phyloP scores from a whole-genome alignment of 164 flowering plant species.

The Cinnamomum micranthum region DNA sequence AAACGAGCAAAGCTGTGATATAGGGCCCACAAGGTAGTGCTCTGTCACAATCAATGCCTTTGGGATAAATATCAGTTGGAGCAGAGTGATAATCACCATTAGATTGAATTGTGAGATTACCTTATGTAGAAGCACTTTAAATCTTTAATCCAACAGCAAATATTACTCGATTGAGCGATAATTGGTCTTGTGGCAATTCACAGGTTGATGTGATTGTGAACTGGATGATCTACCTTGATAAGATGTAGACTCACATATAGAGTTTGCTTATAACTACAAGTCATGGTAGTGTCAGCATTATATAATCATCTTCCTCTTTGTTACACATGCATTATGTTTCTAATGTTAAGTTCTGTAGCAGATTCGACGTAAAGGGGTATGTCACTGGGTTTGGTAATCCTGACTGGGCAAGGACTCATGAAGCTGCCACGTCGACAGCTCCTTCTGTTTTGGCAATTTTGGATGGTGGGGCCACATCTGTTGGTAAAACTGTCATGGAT shows the following conservation, averaged over 20 bases:
- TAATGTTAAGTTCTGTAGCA: conserved; percentile 21
- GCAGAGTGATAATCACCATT: too few relatives aligned
- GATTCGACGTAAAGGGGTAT: conserved; percentile 85
- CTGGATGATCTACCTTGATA: too few relatives aligned
- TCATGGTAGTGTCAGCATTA: background rate
- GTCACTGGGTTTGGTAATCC: conserved; percentile 93
- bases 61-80: too few relatives aligned
- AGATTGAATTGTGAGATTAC: too few relatives aligned
- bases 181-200: background rate
- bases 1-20: too few relatives aligned
- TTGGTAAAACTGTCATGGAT: conserved; percentile 95
- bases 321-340: background rate
- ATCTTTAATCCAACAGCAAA: background rate
- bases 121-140: background rate
- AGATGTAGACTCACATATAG: too few relatives aligned
- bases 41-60: too few relatives aligned
- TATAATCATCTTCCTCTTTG: background rate
- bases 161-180: background rate
- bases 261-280: background rate
- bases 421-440: conserved; percentile 61
- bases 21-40: too few relatives aligned
- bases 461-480: conserved; percentile 69
- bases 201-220: background rate
- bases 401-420: conserved; percentile 90
- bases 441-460: conserved; percentile 59